Evolutionary conservation across 306 rosid species (phyloP).

Genomic region (Corylus americana): DNA sequence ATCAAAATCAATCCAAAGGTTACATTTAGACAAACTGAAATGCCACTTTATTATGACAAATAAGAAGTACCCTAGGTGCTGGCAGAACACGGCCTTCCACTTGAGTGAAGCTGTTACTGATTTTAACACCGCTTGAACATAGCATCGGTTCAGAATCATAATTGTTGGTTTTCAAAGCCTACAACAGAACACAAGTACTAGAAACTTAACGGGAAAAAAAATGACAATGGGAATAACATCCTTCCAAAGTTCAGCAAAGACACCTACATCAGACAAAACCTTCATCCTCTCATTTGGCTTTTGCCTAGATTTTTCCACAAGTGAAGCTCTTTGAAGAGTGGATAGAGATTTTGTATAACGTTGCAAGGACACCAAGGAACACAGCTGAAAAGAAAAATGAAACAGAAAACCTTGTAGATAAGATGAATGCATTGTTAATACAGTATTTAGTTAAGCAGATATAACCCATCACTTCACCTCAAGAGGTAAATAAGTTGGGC

Average conservation of each 20-base stretch:
- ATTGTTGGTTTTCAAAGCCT: slow-evolving; percentile 70
- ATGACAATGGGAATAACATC: background rate
- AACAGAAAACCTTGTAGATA: background rate
- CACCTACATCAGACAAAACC: slow-evolving; percentile 60
- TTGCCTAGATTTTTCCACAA: slow-evolving; percentile 92
- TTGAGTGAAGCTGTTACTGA: slow-evolving; percentile 52
- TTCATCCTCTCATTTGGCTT: slow-evolving; percentile 89
- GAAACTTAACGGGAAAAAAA: background rate
- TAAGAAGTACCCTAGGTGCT: slow-evolving; percentile 70
- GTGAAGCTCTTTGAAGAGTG: slow-evolving; percentile 74
- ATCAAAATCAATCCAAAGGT: background rate
- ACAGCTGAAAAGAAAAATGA: slow-evolving; percentile 48
- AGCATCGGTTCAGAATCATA: slow-evolving; percentile 82
- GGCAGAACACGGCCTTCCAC: slow-evolving; percentile 88
- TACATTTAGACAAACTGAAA: background rate
- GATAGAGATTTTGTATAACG: slow-evolving; percentile 82
- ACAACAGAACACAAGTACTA: slow-evolving; percentile 13
- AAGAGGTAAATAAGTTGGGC: slow-evolving; percentile 78
- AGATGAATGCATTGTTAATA: background rate
- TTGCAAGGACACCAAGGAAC: slow-evolving; percentile 79
- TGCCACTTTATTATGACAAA: background rate
- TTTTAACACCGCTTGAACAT: slow-evolving; percentile 59
- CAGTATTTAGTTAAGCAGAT: background rate
- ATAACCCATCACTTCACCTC: slow-evolving; percentile 54
- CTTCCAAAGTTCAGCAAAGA: background rate